Percentiles rank a stretch among this genome's conserved stretches.
These are phyloP conservation scores for Sicyos baderoa DNA, from an alignment of 306 rosid species.

Conservation along the genomic window DNA sequence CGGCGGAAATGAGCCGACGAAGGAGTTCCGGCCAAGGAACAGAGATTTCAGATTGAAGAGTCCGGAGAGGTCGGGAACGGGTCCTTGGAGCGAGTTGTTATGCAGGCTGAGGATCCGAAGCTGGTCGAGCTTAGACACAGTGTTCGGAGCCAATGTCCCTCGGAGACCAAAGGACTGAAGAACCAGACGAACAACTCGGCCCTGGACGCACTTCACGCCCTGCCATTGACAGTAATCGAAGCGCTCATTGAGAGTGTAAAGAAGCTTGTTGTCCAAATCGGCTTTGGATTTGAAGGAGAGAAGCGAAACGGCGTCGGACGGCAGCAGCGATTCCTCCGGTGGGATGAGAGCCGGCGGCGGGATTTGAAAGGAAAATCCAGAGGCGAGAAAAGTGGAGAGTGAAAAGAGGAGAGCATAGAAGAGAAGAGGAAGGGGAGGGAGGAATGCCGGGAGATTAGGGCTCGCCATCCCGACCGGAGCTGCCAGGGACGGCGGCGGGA, in stretches of 20 bases:
- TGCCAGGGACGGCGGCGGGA: background rate
- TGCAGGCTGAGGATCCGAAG: constrained; percentile 62
- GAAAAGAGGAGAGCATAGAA: background rate
- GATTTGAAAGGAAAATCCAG: background rate
- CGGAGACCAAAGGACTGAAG: constrained; percentile 39
- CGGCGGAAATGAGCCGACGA: constrained; percentile 61
- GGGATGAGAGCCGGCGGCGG: constrained; percentile 18
- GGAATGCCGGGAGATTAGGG: background rate
- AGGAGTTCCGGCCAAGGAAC: constrained; percentile 44
- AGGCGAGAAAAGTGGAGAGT: background rate
- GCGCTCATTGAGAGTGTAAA: constrained; percentile 50
- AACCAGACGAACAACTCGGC: constrained; percentile 51
- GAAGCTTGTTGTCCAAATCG: constrained; percentile 65
- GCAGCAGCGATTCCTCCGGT: constrained; percentile 14
- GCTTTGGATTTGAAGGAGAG: constrained; percentile 60
- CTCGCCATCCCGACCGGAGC: constrained; percentile 1
- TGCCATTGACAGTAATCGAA: constrained; percentile 80
- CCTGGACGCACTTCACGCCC: constrained; percentile 76
- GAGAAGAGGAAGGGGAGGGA: background rate
- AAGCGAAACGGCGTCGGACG: constrained; percentile 60
- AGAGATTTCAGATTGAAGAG: constrained; percentile 62
- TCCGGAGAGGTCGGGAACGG: constrained; percentile 61
- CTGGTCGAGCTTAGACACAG: constrained; percentile 64
- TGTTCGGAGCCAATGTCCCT: constrained; percentile 45
- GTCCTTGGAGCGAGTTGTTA: constrained; percentile 75